Evolutionary conservation across 768 basidiomycete species (phyloP), one percentile per base, ranked within the genome.

Genomic region (Asterophora lycoperdoides): DNA sequence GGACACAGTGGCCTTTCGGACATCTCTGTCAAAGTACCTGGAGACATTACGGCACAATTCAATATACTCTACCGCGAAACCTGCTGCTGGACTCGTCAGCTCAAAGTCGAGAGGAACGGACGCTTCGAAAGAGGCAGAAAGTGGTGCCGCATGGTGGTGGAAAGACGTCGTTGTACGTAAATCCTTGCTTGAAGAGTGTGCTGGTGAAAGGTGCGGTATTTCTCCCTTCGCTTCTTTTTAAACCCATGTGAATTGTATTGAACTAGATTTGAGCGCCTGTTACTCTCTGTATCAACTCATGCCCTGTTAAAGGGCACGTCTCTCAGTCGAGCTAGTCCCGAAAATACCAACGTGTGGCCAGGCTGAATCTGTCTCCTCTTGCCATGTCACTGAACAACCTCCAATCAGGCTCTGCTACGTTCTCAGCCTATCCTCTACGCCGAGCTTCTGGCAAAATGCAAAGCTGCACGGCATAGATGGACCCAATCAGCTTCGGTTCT

Each of bases 151-250:
- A 2, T 73, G 68, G 73, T 81, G 79, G 79, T 82, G 80, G 80
- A 77, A 70, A 58, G 75, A 79, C 43, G 70, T 79, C 2, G 66
- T 79, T 4, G 77, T 80, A 3, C 69, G 79, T 23, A 80, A 75
- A 55, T 79, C 79, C 7, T 54, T 80, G 19, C 56, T 81, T 20
- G 79, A 81, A 49, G 79, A 81, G 53, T 81, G 77, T 54, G 56
- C 64, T 19, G 78, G 80, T 18, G 75, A 75, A 46, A 70, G 70
- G 79, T 79, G 41, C 38, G 66, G 52, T 26, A 11, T 33, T 14
- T 14, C 5, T 23, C 18, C 6, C 19, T 46, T 11, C 18, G 18
- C 4, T n/a, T 10, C 7, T 38, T 8, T 6, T 32, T 32, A 39
- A 29, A 1, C 34, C 37, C n/a, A 19, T 53, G 18, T 45, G 30